Conservation (phyloP, 2,329 filamentous ascomycete genomes). For the Xylariales sp. region DNA sequence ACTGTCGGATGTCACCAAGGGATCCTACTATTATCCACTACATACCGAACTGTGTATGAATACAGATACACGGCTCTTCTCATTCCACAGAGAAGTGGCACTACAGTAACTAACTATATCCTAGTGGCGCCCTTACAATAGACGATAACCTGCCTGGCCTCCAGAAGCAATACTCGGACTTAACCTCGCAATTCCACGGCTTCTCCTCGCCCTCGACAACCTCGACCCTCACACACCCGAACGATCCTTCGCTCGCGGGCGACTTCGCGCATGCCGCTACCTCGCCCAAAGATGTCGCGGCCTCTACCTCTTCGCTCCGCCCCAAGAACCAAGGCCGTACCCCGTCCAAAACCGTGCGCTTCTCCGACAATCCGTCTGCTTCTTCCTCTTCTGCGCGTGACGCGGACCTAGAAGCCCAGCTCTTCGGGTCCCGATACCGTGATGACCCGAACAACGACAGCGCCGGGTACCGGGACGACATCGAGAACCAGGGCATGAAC, state of each 20-base stretch:
- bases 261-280: slow-evolving; percentile 62
- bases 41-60: too few species aligned
- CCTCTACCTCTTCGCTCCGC: slow-evolving; percentile 21
- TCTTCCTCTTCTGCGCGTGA: slow-evolving; percentile 36
- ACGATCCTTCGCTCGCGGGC: slow-evolving; percentile 55
- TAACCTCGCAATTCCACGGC: slow-evolving; percentile 76
- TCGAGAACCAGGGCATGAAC: slow-evolving; percentile 56
- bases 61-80: too few species aligned
- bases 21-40: too few species aligned
- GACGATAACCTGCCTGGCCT: slow-evolving; percentile 64
- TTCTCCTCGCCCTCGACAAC: slow-evolving; percentile 46
- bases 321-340: slow-evolving; percentile 28
- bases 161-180: slow-evolving; percentile 68
- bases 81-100: too few species aligned
- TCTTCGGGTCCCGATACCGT: slow-evolving; percentile 56
- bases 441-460: slow-evolving; percentile 58
- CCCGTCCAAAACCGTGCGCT: slow-evolving; percentile 73
- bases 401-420: slow-evolving; percentile 39
- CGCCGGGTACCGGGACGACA: slow-evolving; percentile 56
- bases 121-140: slow-evolving; percentile 43
- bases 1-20: not conserved
- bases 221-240: slow-evolving; percentile 53
- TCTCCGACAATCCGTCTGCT: slow-evolving; percentile 60
- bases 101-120: slow-evolving; percentile 21
- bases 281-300: slow-evolving; percentile 39